Evolutionary conservation across 2,329 filamentous ascomycete genomes (phyloP), one percentile per base, ranked within the genome.

Genomic region (Talaromyces amestolkiae): DNA sequence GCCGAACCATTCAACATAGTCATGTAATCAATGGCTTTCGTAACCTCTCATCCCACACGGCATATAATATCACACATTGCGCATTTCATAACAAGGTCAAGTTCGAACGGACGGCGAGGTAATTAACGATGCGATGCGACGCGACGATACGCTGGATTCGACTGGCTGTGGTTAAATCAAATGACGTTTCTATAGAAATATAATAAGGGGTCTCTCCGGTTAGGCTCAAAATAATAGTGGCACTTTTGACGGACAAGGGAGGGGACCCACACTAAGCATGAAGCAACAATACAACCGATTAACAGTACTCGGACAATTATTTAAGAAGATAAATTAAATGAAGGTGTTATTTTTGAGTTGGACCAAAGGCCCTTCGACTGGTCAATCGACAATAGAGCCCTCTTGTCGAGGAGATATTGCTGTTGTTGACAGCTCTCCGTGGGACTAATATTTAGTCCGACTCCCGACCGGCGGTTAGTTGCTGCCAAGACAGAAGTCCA

Each of bases 171-270:
- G 27, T 31, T 13, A 19, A 47, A 58, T 22, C 61, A 37, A 63
- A 63, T 56, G 61, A 58, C 60, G 60, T 63, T 59, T 56, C 61
- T 63, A 47, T 58, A 35, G 31, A 19, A 10, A 27, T 53, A 3
- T 27, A 24, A 63, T 45, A 63, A 56, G 53, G 61, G 61, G 56
- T 27, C 54, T 39, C 59, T 51, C 59, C 35, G 35, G 47, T 63
- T 63, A 63, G 61, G 37, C 35, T 63, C 61, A 49, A 63, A 63
- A 63, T 63, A 56, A 63, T 56, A 63, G 49, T 47, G 51, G 51
- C 43, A 51, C 43, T 39, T 24, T 45, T 19, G 56, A 22, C 56
- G 56, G 56, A 59, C 27, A 45, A 45, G 27, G 27, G 41, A 22
- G 45, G 11, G 53, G 53, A 63, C 61, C 53, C 53, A 63, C 61